Percentiles rank a stretch among this genome's conserved stretches.
These are phyloP conservation scores for Neurospora hispaniola DNA, from an alignment of 495 filamentous ascomycete genomes.

Conservation along the genomic window DNA sequence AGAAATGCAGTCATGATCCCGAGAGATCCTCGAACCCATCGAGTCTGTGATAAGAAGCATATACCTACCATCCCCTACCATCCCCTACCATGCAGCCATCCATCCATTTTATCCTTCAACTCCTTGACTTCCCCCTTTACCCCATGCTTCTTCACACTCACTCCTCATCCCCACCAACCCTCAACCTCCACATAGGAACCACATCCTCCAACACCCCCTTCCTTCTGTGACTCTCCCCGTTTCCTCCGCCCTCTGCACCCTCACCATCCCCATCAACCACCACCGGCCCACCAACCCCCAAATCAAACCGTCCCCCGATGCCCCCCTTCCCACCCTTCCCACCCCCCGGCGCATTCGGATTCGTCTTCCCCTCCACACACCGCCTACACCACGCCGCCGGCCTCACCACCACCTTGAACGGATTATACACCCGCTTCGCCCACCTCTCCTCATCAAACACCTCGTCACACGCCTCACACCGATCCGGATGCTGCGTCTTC, in stretches of 20 bases:
- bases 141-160: too few species aligned
- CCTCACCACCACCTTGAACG: slow-evolving; percentile 4
- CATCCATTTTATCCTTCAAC: not conserved
- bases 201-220: not conserved
- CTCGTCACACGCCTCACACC: slow-evolving; percentile 9
- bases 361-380: slow-evolving; percentile 7
- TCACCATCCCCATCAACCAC: not conserved
- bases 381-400: slow-evolving; percentile 6
- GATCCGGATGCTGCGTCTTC: slow-evolving; percentile 15
- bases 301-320: not conserved
- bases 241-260: not conserved
- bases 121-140: too few species aligned
- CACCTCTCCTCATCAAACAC: slow-evolving; percentile 4
- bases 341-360: not conserved
- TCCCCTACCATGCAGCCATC: not conserved
- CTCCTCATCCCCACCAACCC: not conserved
- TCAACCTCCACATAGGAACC: not conserved
- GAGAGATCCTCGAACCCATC: not conserved
- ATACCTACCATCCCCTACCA: not conserved
- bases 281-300: not conserved
- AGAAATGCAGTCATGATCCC: not conserved
- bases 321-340: not conserved
- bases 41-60: not conserved
- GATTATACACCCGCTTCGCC: slow-evolving; percentile 10
- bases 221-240: not conserved